A percentile compares a stretch with the other conserved stretches of the same genome.
Evolutionary conservation across 805 yeast genomes (phyloP).

Genomic region (Brettanomyces bruxellensis): DNA sequence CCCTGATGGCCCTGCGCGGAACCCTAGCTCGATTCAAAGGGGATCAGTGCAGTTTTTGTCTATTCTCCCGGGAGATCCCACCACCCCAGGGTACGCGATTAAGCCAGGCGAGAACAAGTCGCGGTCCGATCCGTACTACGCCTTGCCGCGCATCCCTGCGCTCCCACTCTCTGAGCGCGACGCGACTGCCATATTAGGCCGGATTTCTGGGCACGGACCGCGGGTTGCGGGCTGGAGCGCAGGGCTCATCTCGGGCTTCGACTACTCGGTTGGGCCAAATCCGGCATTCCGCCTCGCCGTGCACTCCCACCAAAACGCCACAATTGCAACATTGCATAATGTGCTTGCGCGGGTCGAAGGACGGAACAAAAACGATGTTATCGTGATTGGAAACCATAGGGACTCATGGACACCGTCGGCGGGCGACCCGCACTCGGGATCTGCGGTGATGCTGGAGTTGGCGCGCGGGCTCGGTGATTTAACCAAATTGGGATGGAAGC

Average conservation of each 20-base stretch:
- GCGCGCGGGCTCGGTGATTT: constrained; percentile 51
- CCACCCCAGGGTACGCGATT: constrained; percentile 62
- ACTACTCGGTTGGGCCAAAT: constrained; percentile 28
- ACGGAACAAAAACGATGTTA: constrained; percentile 37
- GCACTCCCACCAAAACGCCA: constrained; percentile 52
- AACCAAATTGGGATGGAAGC: constrained; percentile 55
- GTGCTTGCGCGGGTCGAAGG: constrained; percentile 58
- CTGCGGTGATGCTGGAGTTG: constrained; percentile 56
- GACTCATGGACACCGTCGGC: constrained; percentile 81
- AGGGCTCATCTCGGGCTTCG: constrained; percentile 28
- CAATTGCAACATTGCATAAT: constrained; percentile 51
- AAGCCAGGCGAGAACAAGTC: constrained; percentile 45
- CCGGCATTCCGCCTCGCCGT: constrained; percentile 39
- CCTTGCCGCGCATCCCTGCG: constrained; percentile 60
- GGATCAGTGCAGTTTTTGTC: constrained; percentile 64
- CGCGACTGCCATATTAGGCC: constrained; percentile 50
- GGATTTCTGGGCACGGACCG: constrained; percentile 51
- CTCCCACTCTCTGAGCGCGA: constrained; percentile 61
- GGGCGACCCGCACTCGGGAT: constrained; percentile 71
- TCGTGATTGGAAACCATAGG: constrained; percentile 67
- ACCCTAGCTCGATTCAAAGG: constrained; percentile 68
- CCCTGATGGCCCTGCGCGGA: constrained; percentile 71
- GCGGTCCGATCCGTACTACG: constrained; percentile 37
- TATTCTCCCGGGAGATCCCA: constrained; percentile 65
- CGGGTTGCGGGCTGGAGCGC: constrained; percentile 21